Evolutionary conservation across 805 yeast genomes (phyloP).

Genomic region (Nakazawaea ernobii): DNA sequence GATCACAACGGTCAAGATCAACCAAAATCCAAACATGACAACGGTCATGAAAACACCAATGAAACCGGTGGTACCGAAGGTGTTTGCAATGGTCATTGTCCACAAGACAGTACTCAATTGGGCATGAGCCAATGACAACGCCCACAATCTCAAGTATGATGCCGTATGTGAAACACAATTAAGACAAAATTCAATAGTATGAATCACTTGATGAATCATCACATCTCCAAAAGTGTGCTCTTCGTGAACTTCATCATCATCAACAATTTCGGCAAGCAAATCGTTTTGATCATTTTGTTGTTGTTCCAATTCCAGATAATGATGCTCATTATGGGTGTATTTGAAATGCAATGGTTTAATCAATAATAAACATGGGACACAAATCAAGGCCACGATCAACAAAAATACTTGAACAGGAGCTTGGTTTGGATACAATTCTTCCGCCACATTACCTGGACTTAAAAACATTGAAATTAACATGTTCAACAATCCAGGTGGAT

Average conservation of each 20-base stretch:
- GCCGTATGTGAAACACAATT: constrained; percentile 80
- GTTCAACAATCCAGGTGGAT: constrained; percentile 69
- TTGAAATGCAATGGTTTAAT: constrained; percentile 54
- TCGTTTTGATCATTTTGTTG: constrained; percentile 13
- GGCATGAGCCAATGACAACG: constrained; percentile 74
- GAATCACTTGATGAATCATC: constrained; percentile 74
- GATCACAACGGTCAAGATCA: constrained; percentile 60
- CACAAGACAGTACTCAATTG: constrained; percentile 70
- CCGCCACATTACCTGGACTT: constrained; percentile 66
- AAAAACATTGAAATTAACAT: constrained; percentile 75
- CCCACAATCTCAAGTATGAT: constrained; percentile 74
- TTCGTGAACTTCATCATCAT: constrained; percentile 34
- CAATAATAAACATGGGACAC: constrained; percentile 71
- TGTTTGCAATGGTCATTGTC: constrained; percentile 66
- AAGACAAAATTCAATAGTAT: constrained; percentile 74
- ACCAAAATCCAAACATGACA: constrained; percentile 69
- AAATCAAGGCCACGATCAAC: constrained; percentile 52
- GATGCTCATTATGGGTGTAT: constrained; percentile 27
- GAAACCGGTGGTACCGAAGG: constrained; percentile 51
- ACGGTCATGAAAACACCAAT: constrained; percentile 54
- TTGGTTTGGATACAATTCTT: constrained; percentile 61
- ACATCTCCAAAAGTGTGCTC: constrained; percentile 56
- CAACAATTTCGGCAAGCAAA: constrained; percentile 15
- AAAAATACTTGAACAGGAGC: constrained; percentile 53
- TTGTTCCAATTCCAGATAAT: constrained; percentile 15